Base-by-base conservation (phyloP, 2,329 filamentous ascomycete species). In the Aspergillus brasiliensis region DNA sequence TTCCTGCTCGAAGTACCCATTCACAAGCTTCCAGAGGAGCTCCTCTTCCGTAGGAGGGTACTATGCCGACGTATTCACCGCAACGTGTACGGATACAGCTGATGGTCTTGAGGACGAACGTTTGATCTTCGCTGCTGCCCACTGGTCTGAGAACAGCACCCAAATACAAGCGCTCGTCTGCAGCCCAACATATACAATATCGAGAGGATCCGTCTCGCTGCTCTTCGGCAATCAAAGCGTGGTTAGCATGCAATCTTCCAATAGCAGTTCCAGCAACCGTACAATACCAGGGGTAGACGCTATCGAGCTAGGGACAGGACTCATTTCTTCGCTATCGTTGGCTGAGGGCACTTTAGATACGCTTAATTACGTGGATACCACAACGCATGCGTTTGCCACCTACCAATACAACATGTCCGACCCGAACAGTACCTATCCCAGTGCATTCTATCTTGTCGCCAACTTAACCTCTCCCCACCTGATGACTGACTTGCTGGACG, bases 201-300 rank as follows among this genome's bases (percentile, higher is more conserved):
- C 47, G 1, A 11, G 23, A 38, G 47, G 53, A 3, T 17, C 49
- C 4, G 58, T 60, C 23, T 51, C 58, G 7, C 21, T 60, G 7
- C 27, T 57, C 13, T n/a, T 38, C n/a, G 48, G 47, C 6, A 60
- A 60, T 17, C 58, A 60, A n/a, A 57, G 53, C 19, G 53, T 57
- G 38, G 13, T n/a, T 5, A 52, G 28, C 10, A 38, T 59, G 44
- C 21, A 38, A 2, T 5, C 42, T 5, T 8, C 3, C 10, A 27
- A 46, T 6, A 25, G 21, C 7, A 25, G 3, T 44, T 2, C 23
- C 3, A 21, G 8, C 31, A 49, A 59, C 3, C 2, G 17, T 7
- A 44, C 44, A 13, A 34, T 56, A 2, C 6, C 51, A 8, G 23
- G 15, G 17, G 19, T 59, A 2, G 17, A 17, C 13, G 19, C 42